Base-by-base conservation (phyloP, 2,329 filamentous ascomycete species). In the Amylocarpus encephaloides region DNA sequence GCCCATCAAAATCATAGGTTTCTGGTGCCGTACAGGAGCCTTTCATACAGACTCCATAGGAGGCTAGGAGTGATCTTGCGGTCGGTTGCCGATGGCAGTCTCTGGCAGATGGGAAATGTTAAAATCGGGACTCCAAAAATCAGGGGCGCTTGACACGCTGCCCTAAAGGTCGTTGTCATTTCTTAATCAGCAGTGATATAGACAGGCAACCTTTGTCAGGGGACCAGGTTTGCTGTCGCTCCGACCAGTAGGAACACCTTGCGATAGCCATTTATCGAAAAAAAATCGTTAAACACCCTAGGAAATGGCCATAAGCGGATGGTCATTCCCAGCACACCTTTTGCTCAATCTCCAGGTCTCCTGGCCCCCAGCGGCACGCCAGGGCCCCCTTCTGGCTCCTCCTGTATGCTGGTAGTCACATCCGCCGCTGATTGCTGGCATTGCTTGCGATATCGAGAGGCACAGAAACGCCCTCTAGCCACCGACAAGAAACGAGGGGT, bases 251-350 rank as follows among this genome's bases (percentile, higher is more conserved):
- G 52, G 46, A 51, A 42, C 1, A 29, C 22, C 38, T 16, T 26
- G 43, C 36, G 38, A 35, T 39, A 44, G 54, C 53, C 49, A 50
- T 52, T 51, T 50, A 48, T 55, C 48, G 43, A 51, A 34, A 32
- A 34, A 32, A 52, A 46, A 36, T 29, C 40, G 22, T 42, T 42
- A 42, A 22, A 42, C 16, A 9, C 34, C 35, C 26, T 40, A 34
- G 29, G 34, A 40, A 47, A 56, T 54, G 41, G 15, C 53, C 57
- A 9, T 46, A 55, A 49, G 13, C 19, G 50, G 51, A 45, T 48
- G 30, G 44, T 33, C 19, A 26, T 43, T 30, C 34, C 16, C 22
- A 26, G 22, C 22, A 26, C 22, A 26, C 22, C 22, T 36, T 36
- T 36, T 36, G 34, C n/a, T 47, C 44, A 40, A 47, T 35, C 19